Evolutionary conservation across 2,329 filamentous ascomycete species (phyloP).

Genomic region (Paraconiothyrium brasiliense): DNA sequence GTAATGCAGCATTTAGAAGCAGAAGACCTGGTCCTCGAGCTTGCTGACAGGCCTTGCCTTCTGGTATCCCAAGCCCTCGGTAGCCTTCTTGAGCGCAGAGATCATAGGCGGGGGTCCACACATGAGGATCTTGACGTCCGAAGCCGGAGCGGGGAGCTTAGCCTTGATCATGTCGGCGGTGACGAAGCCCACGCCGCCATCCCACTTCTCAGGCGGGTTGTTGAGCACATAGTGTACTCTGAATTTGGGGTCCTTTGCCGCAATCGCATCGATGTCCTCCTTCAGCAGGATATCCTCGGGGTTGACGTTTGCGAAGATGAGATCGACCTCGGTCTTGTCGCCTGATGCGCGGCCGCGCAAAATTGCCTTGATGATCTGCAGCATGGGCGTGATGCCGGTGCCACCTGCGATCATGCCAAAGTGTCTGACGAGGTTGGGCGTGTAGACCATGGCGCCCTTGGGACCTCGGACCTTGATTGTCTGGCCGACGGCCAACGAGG

Average conservation of each 20-base stretch:
- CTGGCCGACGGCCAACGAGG: slow-evolving; percentile 77
- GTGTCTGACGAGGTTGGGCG: slow-evolving; percentile 93
- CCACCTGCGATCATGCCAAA: slow-evolving; percentile 99
- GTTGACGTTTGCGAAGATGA: slow-evolving; percentile 98
- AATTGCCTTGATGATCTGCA: slow-evolving; percentile 93
- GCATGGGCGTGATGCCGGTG: slow-evolving; percentile 98
- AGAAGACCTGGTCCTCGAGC: slow-evolving; percentile 97
- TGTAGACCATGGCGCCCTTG: slow-evolving; percentile 98
- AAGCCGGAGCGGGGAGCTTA: slow-evolving; percentile 81
- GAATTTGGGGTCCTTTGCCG: slow-evolving; percentile 80
- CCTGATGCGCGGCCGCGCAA: slow-evolving; percentile 77
- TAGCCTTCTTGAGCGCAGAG: slow-evolving; percentile 94
- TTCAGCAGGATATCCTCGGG: slow-evolving; percentile 90
- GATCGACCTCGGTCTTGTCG: slow-evolving; percentile 87
- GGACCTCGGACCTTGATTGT: slow-evolving; percentile 90
- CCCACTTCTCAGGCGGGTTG: slow-evolving; percentile 92
- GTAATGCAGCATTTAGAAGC: slow-evolving; percentile 69
- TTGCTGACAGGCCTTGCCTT: slow-evolving; percentile 97
- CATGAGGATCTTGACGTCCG: slow-evolving; percentile 91
- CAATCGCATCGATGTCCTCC: slow-evolving; percentile 86
- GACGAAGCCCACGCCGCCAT: slow-evolving; percentile 91
- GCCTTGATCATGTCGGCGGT: slow-evolving; percentile 94
- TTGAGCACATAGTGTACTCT: slow-evolving; percentile 95
- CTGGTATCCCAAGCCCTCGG: slow-evolving; percentile 86
- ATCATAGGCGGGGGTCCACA: slow-evolving; percentile 98